Percentiles rank a stretch among this genome's conserved stretches.
Evolutionary conservation across 2,329 filamentous ascomycete species (phyloP).

Genomic region (Monascus ruber): DNA sequence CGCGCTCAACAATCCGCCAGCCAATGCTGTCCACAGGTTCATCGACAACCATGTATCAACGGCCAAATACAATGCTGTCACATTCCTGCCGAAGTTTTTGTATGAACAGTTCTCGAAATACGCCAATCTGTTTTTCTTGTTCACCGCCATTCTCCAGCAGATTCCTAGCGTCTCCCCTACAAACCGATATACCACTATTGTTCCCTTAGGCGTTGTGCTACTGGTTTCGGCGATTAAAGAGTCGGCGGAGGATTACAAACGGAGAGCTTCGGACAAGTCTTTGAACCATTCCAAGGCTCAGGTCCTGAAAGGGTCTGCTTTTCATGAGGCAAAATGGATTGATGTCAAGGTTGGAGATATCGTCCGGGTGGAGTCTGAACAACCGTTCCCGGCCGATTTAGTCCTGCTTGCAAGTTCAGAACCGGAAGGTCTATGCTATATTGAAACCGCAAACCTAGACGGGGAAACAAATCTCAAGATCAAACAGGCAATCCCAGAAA

Average conservation of each 20-base stretch:
- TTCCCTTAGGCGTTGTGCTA: slow-evolving; percentile 79
- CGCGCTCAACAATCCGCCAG: slow-evolving; percentile 89
- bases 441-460: slow-evolving; percentile 94
- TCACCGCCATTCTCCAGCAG: slow-evolving; percentile 87
- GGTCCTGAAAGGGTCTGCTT: slow-evolving; percentile 71
- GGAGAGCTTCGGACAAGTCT: slow-evolving; percentile 73
- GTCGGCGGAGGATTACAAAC: slow-evolving; percentile 81
- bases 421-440: slow-evolving; percentile 94
- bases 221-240: slow-evolving; percentile 95
- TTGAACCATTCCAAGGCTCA: slow-evolving; percentile 80
- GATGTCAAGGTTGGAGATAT: slow-evolving; percentile 89
- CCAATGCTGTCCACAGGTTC: slow-evolving; percentile 81
- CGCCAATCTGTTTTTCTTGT: slow-evolving; percentile 98
- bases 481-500: slow-evolving; percentile 94
- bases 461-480: slow-evolving; percentile 98
- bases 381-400: slow-evolving; percentile 87
- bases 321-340: slow-evolving; percentile 85
- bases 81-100: slow-evolving; percentile 92
- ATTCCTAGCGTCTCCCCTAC: slow-evolving; percentile 92
- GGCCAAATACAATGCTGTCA: slow-evolving; percentile 88
- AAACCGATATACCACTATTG: slow-evolving; percentile 92
- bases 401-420: slow-evolving; percentile 90
- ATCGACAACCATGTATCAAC: slow-evolving; percentile 96
- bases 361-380: slow-evolving; percentile 82
- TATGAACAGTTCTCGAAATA: slow-evolving; percentile 99